Base-by-base conservation (phyloP, 148 eudicot genomes). In the Simmondsia chinensis region DNA sequence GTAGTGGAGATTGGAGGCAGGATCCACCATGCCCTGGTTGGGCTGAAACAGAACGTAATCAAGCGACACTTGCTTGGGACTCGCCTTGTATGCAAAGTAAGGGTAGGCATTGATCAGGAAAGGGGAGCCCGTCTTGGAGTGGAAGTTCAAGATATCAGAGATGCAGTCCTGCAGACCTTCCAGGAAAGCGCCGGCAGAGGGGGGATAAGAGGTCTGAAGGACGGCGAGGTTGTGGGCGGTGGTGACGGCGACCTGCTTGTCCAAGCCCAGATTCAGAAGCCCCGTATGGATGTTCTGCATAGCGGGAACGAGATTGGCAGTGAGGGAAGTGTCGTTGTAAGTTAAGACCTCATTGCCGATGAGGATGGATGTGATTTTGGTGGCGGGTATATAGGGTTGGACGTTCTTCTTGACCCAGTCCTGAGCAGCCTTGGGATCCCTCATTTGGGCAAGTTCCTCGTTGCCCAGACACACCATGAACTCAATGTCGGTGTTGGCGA, bases 101-200 rank as follows among this genome's bases (percentile, higher is more conserved):
- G 97, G 97, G 44, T 89, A 89, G 0, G 95, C 95, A 21, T 89
- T 89, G 44, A 89, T 80, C 1, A 80, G 57, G 31, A 89, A 80
- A 0, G 95, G 82, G 0, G 97, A 80, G 1, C 76, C 74, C 0
- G 88, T 71, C 23, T 78, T 89, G 18, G 38, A 39, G 16, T 75
- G 74, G 52, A 89, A 89, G 9, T 64, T 55, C 19, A 75, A 50
- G 63, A 89, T 73, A 58, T 70, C 70, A n/a, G 75, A n/a, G 0
- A 89, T 24, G 7, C 61, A 60, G 0, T 44, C 56, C 0, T 41
- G 34, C 18, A 89, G 73, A 58, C 81, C 94, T 26, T 33, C 35
- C 1, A 84, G 55, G 58, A 89, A 77, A 0, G 65, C 20, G 0
- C 91, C 97, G 0, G 91, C 33, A 0, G 97, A 89, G 2, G 97